Evolutionary conservation across 2,329 filamentous ascomycete genomes (phyloP).

Genomic region (Cadophora gregata): DNA sequence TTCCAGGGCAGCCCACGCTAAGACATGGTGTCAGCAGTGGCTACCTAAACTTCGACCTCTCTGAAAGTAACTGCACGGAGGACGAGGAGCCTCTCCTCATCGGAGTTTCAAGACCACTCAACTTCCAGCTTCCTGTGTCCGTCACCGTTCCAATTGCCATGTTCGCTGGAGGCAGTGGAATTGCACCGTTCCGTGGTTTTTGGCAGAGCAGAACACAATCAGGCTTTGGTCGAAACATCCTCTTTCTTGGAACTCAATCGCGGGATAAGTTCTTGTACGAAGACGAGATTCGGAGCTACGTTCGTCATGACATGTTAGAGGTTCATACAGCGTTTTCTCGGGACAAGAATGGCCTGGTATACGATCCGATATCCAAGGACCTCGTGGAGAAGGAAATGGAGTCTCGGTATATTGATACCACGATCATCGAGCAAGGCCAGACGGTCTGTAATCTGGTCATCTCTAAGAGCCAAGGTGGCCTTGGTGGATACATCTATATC

Average conservation of each 20-base stretch:
- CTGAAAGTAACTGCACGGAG: background rate
- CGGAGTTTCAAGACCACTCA: constrained; percentile 1
- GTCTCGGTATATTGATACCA: background rate
- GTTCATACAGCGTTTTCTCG: constrained; percentile 1
- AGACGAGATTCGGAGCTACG: background rate
- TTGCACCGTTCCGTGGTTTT: background rate
- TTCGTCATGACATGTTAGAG: constrained; percentile 1
- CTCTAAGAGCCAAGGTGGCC: background rate
- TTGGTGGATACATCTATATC: constrained; percentile 1
- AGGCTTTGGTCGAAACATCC: background rate
- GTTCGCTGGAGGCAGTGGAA: background rate
- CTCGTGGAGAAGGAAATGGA: background rate
- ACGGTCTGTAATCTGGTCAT: background rate
- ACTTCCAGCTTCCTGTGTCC: background rate
- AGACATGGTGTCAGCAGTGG: constrained; percentile 2
- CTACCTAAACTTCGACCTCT: background rate
- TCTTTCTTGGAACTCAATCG: background rate
- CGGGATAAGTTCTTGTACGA: background rate
- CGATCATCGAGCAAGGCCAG: constrained; percentile 1
- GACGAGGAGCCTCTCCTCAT: background rate
- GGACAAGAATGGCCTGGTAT: background rate
- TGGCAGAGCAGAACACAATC: constrained; percentile 2
- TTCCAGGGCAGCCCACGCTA: background rate
- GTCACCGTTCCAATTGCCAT: background rate
- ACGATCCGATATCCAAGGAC: background rate